Conservation (phyloP, 2,329 filamentous ascomycete genomes). For the Cladosporium austrohemisphaericum region DNA sequence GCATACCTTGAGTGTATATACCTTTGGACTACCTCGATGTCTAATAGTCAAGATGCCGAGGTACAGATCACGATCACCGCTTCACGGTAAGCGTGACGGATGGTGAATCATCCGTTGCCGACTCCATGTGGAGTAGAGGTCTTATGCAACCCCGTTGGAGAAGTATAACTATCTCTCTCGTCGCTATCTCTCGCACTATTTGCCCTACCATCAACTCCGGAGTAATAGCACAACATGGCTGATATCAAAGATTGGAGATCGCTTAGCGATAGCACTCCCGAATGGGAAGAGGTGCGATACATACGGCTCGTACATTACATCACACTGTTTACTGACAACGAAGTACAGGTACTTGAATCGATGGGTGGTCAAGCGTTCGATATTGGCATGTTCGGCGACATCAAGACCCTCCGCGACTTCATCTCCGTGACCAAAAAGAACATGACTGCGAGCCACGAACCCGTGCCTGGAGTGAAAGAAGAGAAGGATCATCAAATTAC, state of each 20-base stretch:
- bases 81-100: too few relatives aligned
- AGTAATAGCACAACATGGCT: constrained; percentile 20
- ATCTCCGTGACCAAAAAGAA: constrained; percentile 20
- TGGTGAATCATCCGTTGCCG: too few relatives aligned
- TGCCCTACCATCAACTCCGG: neutral
- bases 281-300: constrained; percentile 23
- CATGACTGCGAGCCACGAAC: constrained; percentile 14
- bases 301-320: neutral
- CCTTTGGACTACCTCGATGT: too few relatives aligned
- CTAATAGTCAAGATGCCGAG: too few relatives aligned
- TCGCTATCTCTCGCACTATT: too few relatives aligned
- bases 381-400: constrained; percentile 26
- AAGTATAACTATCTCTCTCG: neutral
- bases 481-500: constrained; percentile 40
- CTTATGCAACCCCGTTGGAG: neutral
- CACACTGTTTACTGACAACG: neutral
- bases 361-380: constrained; percentile 24
- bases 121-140: neutral
- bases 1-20: too few relatives aligned
- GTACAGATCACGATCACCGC: too few relatives aligned
- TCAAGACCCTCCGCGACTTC: constrained; percentile 21
- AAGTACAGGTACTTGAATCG: constrained; percentile 16
- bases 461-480: constrained; percentile 27
- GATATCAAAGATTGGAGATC: constrained; percentile 28
- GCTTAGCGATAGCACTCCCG: constrained; percentile 23